Evolutionary conservation across 306 rosid genomes (phyloP).

Genomic region (Inga leiocalycina): DNA sequence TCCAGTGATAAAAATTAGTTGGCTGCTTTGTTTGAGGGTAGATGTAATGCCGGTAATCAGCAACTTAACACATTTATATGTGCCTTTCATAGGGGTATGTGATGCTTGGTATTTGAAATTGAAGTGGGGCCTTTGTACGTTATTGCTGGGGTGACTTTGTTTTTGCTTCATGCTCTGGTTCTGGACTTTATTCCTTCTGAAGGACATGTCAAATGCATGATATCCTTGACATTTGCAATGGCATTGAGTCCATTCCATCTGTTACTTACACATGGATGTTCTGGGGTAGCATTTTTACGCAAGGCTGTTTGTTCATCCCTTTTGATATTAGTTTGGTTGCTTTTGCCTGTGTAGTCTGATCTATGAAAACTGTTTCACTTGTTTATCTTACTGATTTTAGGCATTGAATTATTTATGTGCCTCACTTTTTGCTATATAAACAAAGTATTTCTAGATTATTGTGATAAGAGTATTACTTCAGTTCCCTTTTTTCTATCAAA

Average conservation of each 20-base stretch:
- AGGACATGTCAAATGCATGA: not conserved
- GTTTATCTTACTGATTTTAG: not conserved
- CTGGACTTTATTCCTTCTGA: not conserved
- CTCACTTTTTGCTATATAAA: not conserved
- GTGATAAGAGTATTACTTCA: not conserved
- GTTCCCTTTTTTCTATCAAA: not conserved
- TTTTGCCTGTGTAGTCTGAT: not conserved
- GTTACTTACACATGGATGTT: not conserved
- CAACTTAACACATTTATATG: not conserved
- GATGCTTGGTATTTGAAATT: constrained; percentile 2
- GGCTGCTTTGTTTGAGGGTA: not conserved
- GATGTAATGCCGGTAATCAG: not conserved
- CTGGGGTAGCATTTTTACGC: not conserved
- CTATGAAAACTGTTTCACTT: not conserved
- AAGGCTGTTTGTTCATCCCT: not conserved
- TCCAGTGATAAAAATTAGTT: not conserved
- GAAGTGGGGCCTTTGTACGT: not conserved
- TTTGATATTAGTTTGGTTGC: not conserved
- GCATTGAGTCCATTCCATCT: not conserved
- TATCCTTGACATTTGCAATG: not conserved
- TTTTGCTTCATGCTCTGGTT: not conserved
- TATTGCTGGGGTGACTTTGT: not conserved
- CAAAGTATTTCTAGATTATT: not conserved
- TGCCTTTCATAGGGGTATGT: not conserved
- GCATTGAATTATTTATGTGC: not conserved